Evolutionary conservation across 2,329 filamentous ascomycete genomes (phyloP).

Genomic region (Ophiobolus disseminans): DNA sequence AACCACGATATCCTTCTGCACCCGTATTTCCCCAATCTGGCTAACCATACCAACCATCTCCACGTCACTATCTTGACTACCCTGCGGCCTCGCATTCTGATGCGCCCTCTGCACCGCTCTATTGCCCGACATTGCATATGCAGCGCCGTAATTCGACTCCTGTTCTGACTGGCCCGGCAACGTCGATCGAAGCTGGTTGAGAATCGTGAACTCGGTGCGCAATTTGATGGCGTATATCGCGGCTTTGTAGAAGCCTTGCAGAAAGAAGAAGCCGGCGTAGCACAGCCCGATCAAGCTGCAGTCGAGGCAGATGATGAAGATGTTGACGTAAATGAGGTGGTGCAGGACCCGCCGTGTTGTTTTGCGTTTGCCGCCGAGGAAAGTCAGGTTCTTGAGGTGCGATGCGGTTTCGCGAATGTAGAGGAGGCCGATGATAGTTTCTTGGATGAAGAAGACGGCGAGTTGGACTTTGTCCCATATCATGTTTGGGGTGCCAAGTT

Average conservation of each 20-base stretch:
- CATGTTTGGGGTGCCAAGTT: slow-evolving; percentile 15
- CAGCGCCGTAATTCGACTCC: neutral
- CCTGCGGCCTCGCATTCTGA: neutral
- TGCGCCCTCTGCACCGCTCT: neutral
- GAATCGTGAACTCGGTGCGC: slow-evolving; percentile 61
- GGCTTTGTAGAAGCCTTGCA: slow-evolving; percentile 49
- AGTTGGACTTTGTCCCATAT: slow-evolving; percentile 52
- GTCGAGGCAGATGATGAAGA: slow-evolving; percentile 51
- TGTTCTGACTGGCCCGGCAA: slow-evolving; percentile 15
- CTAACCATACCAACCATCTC: slow-evolving; percentile 5
- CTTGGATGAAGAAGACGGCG: slow-evolving; percentile 50
- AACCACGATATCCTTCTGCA: slow-evolving; percentile 3
- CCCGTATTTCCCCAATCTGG: neutral
- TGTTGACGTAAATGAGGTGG: slow-evolving; percentile 49
- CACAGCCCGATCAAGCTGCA: slow-evolving; percentile 49
- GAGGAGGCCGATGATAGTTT: slow-evolving; percentile 47
- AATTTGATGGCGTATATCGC: slow-evolving; percentile 55
- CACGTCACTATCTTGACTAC: slow-evolving; percentile 11
- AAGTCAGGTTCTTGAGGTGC: slow-evolving; percentile 38
- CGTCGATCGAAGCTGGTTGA: slow-evolving; percentile 48
- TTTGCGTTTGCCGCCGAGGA: slow-evolving; percentile 19
- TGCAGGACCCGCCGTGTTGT: slow-evolving; percentile 24
- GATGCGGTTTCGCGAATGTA: slow-evolving; percentile 61
- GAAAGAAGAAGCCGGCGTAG: slow-evolving; percentile 47
- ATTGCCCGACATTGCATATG: neutral